phyloP scores from a whole-genome alignment of 257 asterid species.

The Solanum gracilifrons region DNA sequence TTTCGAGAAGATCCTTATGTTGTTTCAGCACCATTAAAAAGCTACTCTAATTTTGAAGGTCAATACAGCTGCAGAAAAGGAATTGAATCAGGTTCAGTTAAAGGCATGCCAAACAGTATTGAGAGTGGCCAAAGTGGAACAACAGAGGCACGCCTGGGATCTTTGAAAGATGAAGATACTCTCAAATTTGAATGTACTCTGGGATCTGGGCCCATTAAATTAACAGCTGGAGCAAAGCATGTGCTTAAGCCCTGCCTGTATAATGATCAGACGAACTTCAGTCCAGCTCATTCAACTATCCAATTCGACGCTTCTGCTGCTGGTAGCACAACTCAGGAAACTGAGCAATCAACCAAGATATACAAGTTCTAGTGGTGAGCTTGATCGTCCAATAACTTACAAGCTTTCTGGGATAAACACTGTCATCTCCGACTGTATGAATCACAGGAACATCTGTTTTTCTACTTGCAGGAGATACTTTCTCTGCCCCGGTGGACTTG shows the following conservation, averaged over 20 bases:
- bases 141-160: constrained; percentile 2
- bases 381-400: neutral
- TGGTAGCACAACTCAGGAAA: constrained; percentile 13
- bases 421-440: neutral
- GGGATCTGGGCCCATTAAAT: constrained; percentile 26
- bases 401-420: neutral
- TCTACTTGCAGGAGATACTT: neutral
- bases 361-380: constrained; percentile 20
- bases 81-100: constrained; percentile 13
- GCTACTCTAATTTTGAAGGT: constrained; percentile 4
- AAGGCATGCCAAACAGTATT: neutral
- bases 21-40: constrained; percentile 5
- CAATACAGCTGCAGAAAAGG: constrained; percentile 2
- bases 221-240: constrained; percentile 34
- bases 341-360: constrained; percentile 19
- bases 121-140: constrained; percentile 11
- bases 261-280: constrained; percentile 16
- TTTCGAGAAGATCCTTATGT: constrained; percentile 17
- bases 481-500: neutral
- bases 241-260: constrained; percentile 25
- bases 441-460: neutral
- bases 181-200: constrained; percentile 5
- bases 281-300: constrained; percentile 16
- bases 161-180: constrained; percentile 2
- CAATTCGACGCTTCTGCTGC: constrained; percentile 7